Evolutionary conservation across 257 asterid species (phyloP), one percentile per base, ranked within the genome.

Genomic region (Lycium ferocissimum): DNA sequence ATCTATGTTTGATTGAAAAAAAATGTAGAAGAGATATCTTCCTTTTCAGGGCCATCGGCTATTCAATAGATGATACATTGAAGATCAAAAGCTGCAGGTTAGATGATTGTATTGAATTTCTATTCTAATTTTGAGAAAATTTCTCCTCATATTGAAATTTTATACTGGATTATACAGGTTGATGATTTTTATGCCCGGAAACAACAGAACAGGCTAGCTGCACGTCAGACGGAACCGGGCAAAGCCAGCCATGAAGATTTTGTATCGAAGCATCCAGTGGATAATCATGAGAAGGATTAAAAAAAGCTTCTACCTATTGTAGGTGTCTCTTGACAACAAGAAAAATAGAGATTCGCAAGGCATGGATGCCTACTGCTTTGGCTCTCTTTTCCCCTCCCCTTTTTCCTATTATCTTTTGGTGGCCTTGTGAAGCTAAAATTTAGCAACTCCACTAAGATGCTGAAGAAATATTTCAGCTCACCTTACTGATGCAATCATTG

Each of bases 291-390:
- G 86, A 87, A 86, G 67, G 85, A 79, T 3, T 17, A 94, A 90
- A 92, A 92, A 86, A 95, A 88, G 72, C 95, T 91, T 83, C 87
- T 95, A 89, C 97, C 93, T 79, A 94, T 94, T 53, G 85, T 94
- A 54, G 99, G 98, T 81, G 88, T 94, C 85, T 80, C 92, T 93
- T 92, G 94, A 94, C 79, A 93, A 91, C 83, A 93, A 89, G 90
- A 92, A 91, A 70, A 94, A 94, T 86, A 89, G 99, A 92, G 95
- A 94, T 95, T 81, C 97, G 97, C 59, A 94, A 93, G 89, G 99
- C 97, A 83, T 94, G 97, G 99, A 89, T 95, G 95, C 95, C 96
- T 54, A 85, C 89, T 38, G 99, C 97, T 95, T 91, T 6, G 58
- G 14, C 54, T 57, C 75, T 84, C 79, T 80, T 73, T 67, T 56